Evolutionary conservation across 352 stramenopile species (phyloP).

Genomic region (Phytopythium cucurbitacearum): DNA sequence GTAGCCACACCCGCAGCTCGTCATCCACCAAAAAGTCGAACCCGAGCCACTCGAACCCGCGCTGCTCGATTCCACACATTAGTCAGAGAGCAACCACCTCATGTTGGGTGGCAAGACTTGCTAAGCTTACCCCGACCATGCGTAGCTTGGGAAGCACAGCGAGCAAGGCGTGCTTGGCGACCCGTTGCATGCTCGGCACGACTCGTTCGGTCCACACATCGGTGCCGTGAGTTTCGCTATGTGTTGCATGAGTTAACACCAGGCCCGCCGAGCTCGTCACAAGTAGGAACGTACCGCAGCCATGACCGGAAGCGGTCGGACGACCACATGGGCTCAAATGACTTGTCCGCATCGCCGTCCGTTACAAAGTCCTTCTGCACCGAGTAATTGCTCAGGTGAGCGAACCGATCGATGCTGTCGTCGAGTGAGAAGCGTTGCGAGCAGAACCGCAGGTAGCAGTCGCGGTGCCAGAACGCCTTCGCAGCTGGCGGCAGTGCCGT

Average conservation of each 20-base stretch:
- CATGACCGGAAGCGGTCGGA: slow-evolving; percentile 31
- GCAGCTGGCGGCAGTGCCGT: slow-evolving; percentile 47
- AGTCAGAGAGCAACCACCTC: not conserved
- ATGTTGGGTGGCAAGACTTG: not conserved
- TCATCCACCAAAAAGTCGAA: slow-evolving; percentile 82
- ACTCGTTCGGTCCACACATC: slow-evolving; percentile 50
- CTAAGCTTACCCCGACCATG: slow-evolving; percentile 37
- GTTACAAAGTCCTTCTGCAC: slow-evolving; percentile 57
- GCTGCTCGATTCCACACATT: slow-evolving; percentile 17
- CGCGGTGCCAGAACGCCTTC: slow-evolving; percentile 53
- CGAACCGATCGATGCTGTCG: slow-evolving; percentile 33
- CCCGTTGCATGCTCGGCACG: slow-evolving; percentile 57
- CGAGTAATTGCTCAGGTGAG: slow-evolving; percentile 84
- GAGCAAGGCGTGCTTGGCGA: slow-evolving; percentile 25
- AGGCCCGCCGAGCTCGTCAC: not conserved
- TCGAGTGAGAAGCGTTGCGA: slow-evolving; percentile 43
- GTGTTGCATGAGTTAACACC: not conserved
- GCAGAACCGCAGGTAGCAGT: slow-evolving; percentile 80
- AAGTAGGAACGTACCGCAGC: slow-evolving; percentile 25
- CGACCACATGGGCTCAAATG: slow-evolving; percentile 57
- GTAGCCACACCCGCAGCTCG: slow-evolving; percentile 49
- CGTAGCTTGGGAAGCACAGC: slow-evolving; percentile 40
- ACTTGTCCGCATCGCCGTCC: not conserved
- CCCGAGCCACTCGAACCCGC: slow-evolving; percentile 84
- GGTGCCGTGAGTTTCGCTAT: slow-evolving; percentile 21